Evolutionary conservation across 2,329 filamentous ascomycete genomes (phyloP).

Genomic region (Saccharata proteae): DNA sequence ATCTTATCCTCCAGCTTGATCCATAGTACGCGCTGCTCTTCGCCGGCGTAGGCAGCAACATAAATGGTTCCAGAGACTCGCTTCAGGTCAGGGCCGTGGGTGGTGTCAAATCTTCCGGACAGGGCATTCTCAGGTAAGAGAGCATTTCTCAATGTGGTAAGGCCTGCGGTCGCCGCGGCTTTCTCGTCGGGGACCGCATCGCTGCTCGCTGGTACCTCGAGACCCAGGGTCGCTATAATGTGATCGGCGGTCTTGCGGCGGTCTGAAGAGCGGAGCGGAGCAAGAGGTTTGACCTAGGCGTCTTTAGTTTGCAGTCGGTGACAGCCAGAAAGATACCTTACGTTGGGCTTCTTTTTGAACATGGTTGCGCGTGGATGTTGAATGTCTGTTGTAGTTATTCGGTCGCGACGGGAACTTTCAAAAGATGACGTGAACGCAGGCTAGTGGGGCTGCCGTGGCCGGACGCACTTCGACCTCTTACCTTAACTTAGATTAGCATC

Average conservation of each 20-base stretch:
- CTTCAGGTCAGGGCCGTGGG: constrained; percentile 48
- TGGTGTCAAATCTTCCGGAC: constrained; percentile 54
- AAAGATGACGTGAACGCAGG: too few relatives aligned
- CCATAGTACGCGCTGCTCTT: constrained; percentile 52
- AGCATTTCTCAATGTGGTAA: constrained; percentile 43
- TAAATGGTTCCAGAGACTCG: constrained; percentile 53
- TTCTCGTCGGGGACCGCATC: constrained; percentile 31
- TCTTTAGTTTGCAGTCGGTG: too few relatives aligned
- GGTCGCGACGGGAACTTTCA: too few relatives aligned
- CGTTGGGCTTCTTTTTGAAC: constrained; percentile 54
- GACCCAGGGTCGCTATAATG: constrained; percentile 50
- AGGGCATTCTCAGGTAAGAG: constrained; percentile 52
- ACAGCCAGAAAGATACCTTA: constrained; percentile 17
- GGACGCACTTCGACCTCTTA: too few relatives aligned
- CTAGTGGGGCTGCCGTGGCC: too few relatives aligned
- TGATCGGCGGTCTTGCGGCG: constrained; percentile 54
- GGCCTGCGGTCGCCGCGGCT: constrained; percentile 29
- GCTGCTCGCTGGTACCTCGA: constrained; percentile 32
- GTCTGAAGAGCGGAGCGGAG: constrained; percentile 55
- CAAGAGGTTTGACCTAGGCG: constrained; percentile 52
- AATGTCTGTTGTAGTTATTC: too few relatives aligned
- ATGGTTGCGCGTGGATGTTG: constrained; percentile 23
- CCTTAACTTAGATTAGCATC: too few relatives aligned
- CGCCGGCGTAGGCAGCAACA: constrained; percentile 43
- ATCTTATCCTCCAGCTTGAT: constrained; percentile 47